A percentile compares a stretch with the other conserved stretches of the same genome.
Evolutionary conservation across 768 basidiomycete species (phyloP).

Genomic region (Pleurotus giganteus): DNA sequence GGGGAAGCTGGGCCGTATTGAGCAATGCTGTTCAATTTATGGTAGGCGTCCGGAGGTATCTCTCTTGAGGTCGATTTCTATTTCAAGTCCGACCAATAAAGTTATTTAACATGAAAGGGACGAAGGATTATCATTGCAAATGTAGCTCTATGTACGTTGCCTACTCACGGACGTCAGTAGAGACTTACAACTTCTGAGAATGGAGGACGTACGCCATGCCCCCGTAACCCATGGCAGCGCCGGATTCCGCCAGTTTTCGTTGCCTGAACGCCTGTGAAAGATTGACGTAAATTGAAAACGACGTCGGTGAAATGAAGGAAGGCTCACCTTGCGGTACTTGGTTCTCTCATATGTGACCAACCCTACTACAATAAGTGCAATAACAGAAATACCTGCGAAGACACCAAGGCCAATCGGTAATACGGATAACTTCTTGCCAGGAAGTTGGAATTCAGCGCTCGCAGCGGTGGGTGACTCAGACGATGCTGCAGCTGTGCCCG

Average conservation of each 20-base stretch:
- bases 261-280: constrained; percentile 63
- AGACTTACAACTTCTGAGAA: not conserved
- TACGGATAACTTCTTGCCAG: constrained; percentile 72
- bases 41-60: too few species aligned
- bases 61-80: not conserved
- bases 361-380: constrained; percentile 77
- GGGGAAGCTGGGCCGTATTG: too few species aligned
- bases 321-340: constrained; percentile 75
- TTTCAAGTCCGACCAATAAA: not conserved
- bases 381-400: constrained; percentile 82
- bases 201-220: constrained; percentile 41
- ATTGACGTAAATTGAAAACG: not conserved
- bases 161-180: not conserved
- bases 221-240: constrained; percentile 57
- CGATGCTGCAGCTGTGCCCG: constrained; percentile 12
- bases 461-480: constrained; percentile 26
- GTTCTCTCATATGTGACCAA: constrained; percentile 87
- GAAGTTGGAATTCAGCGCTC: constrained; percentile 55
- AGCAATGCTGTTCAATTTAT: too few species aligned
- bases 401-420: constrained; percentile 82
- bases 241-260: constrained; percentile 68
- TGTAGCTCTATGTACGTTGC: constrained; percentile 6
- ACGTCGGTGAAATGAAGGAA: not conserved
- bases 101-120: not conserved
- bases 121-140: not conserved